Evolutionary conservation across 2,329 filamentous ascomycete genomes (phyloP), one percentile per base, ranked within the genome.

Genomic region (Teratosphaeria gauchensis): DNA sequence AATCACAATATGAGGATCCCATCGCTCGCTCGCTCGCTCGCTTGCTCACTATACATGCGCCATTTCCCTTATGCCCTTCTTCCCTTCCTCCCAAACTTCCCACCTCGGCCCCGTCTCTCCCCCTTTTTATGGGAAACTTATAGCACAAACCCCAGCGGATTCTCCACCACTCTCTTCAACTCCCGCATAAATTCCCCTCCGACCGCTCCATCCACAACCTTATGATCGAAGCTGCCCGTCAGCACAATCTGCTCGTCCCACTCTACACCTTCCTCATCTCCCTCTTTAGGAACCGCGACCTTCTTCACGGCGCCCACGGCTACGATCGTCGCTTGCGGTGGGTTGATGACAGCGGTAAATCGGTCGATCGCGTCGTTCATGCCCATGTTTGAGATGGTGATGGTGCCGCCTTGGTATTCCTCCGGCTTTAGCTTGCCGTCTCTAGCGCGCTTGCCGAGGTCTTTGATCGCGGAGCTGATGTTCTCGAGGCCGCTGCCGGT

Each of bases 331-430:
- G 94, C 89, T 81, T 99, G 95, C 57, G 94, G 94, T 66, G 95
- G 94, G 85, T 99, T 99, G 83, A 99, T 96, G 72, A 99, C 89
- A 67, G 94, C 94, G 56, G 94, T 97, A 80, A 99, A 99, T 75
- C 92, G 85, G 78, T 97, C 92, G 63, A 99, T 87, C 55, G 94
- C 92, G 54, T 86, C 73, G 84, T 99, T 99, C 94, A 99, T 99
- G 77, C 94, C 94, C 94, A 99, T 95, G 85, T 99, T 99, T 80
- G 90, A 95, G 78, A 99, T 97, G 76, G 92, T 96, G 79, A 99
- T 96, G 74, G 90, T 95, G 75, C 94, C 94, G 58, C 94, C 94
- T 82, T 96, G 92, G 85, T 95, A 99, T 79, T 99, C 92, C 77
- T 99, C 92, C 54, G 94, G 94, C 87, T 97, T 97, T 70, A 99